Conservation (phyloP, 352 stramenopile species). For the Globisporangium megalacanthum region DNA sequence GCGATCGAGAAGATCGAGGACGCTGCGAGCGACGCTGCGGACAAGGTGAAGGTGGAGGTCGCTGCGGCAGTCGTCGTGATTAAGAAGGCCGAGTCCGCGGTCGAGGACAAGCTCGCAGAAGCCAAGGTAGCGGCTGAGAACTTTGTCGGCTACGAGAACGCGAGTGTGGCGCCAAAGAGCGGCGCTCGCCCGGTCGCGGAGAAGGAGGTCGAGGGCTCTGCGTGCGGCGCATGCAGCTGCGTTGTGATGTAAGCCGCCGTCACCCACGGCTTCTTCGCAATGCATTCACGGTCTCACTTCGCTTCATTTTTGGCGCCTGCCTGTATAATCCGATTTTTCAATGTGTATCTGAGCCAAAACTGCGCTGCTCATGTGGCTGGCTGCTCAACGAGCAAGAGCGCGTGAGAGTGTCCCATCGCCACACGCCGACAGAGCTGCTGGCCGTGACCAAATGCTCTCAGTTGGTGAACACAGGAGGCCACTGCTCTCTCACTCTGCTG, state of each 20-base stretch:
- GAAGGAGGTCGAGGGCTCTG: conserved; percentile 44
- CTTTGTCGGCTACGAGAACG: conserved; percentile 64
- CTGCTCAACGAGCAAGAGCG: conserved; percentile 21
- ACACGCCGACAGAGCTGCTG: conserved; percentile 7
- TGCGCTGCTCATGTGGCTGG: neutral
- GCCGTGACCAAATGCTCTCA: neutral
- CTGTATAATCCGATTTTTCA: neutral
- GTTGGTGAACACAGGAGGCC: neutral
- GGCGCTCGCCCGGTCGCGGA: conserved; percentile 24
- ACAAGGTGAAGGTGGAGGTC: conserved; percentile 21
- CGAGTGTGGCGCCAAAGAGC: conserved; percentile 50
- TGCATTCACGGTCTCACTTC: neutral
- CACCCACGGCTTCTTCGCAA: neutral
- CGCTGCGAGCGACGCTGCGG: conserved; percentile 1
- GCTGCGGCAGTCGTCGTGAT: conserved; percentile 12
- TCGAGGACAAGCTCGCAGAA: conserved; percentile 26
- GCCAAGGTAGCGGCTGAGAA: conserved; percentile 44
- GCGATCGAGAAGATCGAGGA: conserved; percentile 11
- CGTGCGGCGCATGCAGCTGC: conserved; percentile 50
- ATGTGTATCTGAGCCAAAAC: neutral
- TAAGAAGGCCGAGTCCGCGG: conserved; percentile 18
- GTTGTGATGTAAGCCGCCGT: conserved; percentile 51
- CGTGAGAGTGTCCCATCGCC: conserved; percentile 20
- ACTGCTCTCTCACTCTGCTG: neutral
- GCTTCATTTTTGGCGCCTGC: neutral